Base-by-base conservation (phyloP, 75 land plant species). In the Larix kaempferi region DNA sequence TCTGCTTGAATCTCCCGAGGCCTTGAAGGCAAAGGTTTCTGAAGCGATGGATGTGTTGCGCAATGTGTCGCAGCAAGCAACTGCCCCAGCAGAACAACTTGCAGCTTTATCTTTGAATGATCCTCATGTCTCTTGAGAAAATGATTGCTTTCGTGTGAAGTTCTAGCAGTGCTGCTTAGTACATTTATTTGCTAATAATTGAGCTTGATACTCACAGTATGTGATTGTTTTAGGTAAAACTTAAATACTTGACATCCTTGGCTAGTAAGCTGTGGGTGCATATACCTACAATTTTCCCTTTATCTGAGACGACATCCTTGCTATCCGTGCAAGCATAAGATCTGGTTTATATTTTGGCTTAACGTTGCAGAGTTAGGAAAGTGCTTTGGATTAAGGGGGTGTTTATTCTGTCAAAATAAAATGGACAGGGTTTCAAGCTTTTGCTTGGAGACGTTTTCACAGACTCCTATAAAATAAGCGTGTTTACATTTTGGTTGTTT, bases 11-110 rank as follows among this genome's bases (percentile, higher is more conserved):
- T 93, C 95, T 2, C 98, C 98, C 13, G 94, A 95, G 7, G 98
- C 98, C n/a, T 78, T 93, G 80, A 95, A 89, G 73, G 81, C 94
- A 0, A 95, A 95, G 72, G 98, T 95, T 21, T 84, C 90, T 3
- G 98, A 95, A 80, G 98, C 98, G 11, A 95, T 93, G 98, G 98
- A 95, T 2, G 98, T 95, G 26, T 77, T 95, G 84, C 86, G 91
- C 67, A 90, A 58, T 66, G 91, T 88, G 74, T 90, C 94, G 27
- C 85, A 86, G 78, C 62, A 79, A 44, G 3, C 63, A 25, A 71
- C 59, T 52, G 65, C 37, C 25, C 86, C 90, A 19, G 71, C 87
- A 14, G 92, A 92, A 56, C 87, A 89, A 65, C 80, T 92, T 22
- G 83, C 88, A 14, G 78, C 85, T 7, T 73, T 92, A 52, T 87